Conservation (phyloP, 1,284 basidiomycete species). For the Fomitopsis schrenkii region DNA sequence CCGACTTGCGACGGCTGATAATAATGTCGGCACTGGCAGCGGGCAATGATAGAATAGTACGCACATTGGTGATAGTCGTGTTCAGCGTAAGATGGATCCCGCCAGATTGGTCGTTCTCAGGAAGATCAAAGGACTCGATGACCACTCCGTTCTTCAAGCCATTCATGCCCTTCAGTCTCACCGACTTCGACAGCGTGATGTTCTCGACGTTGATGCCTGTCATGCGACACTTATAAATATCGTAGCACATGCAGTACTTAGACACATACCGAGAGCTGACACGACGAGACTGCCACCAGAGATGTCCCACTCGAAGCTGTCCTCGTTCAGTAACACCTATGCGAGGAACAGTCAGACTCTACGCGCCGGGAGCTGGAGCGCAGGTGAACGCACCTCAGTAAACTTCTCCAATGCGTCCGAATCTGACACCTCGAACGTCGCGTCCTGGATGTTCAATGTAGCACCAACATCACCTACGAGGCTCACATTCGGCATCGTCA, state of each 20-base stretch:
- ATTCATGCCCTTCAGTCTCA: not conserved
- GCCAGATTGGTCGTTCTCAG: not conserved
- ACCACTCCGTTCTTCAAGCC: not conserved
- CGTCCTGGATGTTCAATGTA: not conserved
- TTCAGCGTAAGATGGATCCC: not conserved
- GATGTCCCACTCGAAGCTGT: not conserved
- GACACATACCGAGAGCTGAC: not conserved
- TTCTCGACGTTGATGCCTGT: not conserved
- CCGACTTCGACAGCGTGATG: not conserved
- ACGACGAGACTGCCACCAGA: not conserved
- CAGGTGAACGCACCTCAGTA: not conserved
- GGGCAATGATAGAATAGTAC: not conserved
- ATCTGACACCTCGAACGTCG: not conserved
- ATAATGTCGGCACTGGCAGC: not conserved
- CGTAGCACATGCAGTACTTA: not conserved
- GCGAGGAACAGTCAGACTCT: not conserved
- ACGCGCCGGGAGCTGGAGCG: not conserved
- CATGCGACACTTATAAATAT: not conserved
- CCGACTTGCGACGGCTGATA: not conserved
- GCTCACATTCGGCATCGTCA: not conserved
- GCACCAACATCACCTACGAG: not conserved
- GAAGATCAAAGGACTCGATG: not conserved
- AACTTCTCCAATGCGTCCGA: not conserved
- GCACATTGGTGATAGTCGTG: not conserved
- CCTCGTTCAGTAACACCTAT: not conserved